Evolutionary conservation across 164 flowering plant species (phyloP).

Genomic region (Nymphaea colorata): DNA sequence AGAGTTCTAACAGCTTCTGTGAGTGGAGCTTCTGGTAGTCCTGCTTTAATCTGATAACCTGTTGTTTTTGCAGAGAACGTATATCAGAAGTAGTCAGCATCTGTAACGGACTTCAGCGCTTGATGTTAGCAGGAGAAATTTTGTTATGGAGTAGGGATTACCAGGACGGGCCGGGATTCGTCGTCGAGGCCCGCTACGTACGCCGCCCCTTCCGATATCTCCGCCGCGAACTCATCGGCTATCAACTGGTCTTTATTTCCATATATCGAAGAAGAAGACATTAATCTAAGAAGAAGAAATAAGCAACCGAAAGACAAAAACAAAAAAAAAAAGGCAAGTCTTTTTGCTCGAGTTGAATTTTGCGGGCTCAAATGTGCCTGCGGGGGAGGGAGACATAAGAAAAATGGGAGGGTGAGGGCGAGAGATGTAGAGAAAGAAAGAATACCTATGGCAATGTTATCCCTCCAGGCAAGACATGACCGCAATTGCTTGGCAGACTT

Average conservation of each 20-base stretch:
- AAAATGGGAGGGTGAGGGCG: not conserved
- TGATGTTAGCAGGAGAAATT: not conserved
- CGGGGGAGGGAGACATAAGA: not conserved
- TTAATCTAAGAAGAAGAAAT: not conserved
- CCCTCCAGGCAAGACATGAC: conserved; percentile 89
- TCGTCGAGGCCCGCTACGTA: conserved; percentile 87
- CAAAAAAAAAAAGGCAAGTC: not conserved
- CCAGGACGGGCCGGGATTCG: conserved; percentile 79
- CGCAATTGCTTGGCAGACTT: conserved; percentile 80
- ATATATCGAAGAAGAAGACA: not conserved
- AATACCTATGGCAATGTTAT: conserved; percentile 68
- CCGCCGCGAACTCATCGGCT: conserved; percentile 94
- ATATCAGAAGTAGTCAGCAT: not conserved
- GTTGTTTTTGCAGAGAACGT: not conserved
- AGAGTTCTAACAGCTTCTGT: conserved; percentile 62
- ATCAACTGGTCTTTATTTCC: conserved; percentile 52
- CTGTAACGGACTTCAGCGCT: not conserved
- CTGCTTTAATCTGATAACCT: conserved; percentile 93
- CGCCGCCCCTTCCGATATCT: conserved; percentile 89
- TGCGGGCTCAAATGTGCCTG: not conserved
- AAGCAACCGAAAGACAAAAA: not conserved
- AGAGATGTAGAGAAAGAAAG: conserved; percentile 1
- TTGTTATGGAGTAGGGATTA: conserved; percentile 12
- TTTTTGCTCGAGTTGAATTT: not conserved
- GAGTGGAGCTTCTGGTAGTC: conserved; percentile 91